phyloP scores from a whole-genome alignment of 306 rosid species.

The Vicia villosa region DNA sequence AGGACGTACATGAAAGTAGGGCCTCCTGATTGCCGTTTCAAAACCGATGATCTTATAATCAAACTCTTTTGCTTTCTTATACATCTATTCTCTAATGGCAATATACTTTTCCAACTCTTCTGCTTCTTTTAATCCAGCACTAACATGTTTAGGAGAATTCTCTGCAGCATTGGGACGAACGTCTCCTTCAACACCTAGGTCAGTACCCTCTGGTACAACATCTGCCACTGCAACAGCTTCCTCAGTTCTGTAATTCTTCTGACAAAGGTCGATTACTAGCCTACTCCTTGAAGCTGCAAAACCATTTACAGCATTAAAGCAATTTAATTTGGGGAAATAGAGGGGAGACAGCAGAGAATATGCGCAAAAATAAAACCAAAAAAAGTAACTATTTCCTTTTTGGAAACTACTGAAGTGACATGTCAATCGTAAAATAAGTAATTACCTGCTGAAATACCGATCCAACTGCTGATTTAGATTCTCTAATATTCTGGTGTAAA shows the following conservation, averaged over 20 bases:
- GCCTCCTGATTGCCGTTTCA: conserved; percentile 99
- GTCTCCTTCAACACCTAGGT: conserved; percentile 61
- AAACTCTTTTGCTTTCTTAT: conserved; percentile 97
- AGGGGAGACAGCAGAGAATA: neutral
- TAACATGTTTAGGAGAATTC: conserved; percentile 70
- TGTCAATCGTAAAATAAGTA: conserved; percentile 6
- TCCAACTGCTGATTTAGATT: conserved; percentile 95
- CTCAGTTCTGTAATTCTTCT: conserved; percentile 75
- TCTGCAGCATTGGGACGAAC: conserved; percentile 60
- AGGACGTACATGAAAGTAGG: conserved; percentile 95
- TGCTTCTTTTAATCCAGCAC: conserved; percentile 93
- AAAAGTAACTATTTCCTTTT: neutral
- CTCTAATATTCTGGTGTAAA: conserved; percentile 87
- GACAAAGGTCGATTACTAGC: conserved; percentile 84
- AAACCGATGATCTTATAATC: conserved; percentile 99
- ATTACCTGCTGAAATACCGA: conserved; percentile 89
- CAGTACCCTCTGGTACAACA: conserved; percentile 55
- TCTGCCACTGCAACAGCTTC: conserved; percentile 61
- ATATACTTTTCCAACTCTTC: conserved; percentile 99
- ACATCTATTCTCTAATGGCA: conserved; percentile 93
- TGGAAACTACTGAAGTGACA: neutral
- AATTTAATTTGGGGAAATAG: neutral
- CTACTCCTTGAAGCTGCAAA: conserved; percentile 86
- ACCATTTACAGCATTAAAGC: conserved; percentile 38
- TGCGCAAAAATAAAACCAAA: conserved; percentile 10